Evolutionary conservation across 2,329 filamentous ascomycete species (phyloP), one percentile per base, ranked within the genome.

Genomic region (Epichloe aotearoae): DNA sequence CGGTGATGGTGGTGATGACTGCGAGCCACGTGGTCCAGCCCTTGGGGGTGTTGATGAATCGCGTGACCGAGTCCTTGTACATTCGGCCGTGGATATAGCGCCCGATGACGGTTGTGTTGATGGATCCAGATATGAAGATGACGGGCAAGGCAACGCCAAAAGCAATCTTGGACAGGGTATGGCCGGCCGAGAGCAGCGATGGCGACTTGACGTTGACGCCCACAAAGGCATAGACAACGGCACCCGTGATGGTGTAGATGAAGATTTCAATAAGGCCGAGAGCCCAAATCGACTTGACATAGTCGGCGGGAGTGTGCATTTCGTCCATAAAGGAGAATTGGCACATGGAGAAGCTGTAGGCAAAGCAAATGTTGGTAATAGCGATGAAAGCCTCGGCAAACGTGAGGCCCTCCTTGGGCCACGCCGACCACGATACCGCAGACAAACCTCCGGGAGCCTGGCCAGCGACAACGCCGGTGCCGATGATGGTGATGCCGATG

Each of bases 91-190:
- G 71, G 53, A 75, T 62, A 53, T 74, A 75, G 19, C 72, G 70
- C 3, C 62, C 66, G 34, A 70, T 65, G 11, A 73, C 70, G 2
- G 69, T 72, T 37, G 70, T 73, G 66, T 86, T 83, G 63, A 88
- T 83, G 17, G 84, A 82, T 47, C 84, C 85, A 0, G 84, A 83
- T 54, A 88, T 81, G 58, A 87, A 75, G 61, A 88, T 88, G 50
- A 84, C 86, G 14, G 84, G 84, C 3, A 84, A 70, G 0, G 82
- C 84, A 54, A 88, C 65, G 30, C 82, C 83, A 59, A 84, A 88
- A 2, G 83, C 82, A 6, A 88, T 66, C 61, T 85, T 85, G 47
- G 77, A 76, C 23, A 86, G 65, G 0, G 74, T 56, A 2, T 68
- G 65, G 2, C 77, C 75, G 10, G 83, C 80, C 0, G 82, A 84